phyloP scores from a whole-genome alignment of 2,329 filamentous ascomycete species.

The Colletotrichum zoysiae region DNA sequence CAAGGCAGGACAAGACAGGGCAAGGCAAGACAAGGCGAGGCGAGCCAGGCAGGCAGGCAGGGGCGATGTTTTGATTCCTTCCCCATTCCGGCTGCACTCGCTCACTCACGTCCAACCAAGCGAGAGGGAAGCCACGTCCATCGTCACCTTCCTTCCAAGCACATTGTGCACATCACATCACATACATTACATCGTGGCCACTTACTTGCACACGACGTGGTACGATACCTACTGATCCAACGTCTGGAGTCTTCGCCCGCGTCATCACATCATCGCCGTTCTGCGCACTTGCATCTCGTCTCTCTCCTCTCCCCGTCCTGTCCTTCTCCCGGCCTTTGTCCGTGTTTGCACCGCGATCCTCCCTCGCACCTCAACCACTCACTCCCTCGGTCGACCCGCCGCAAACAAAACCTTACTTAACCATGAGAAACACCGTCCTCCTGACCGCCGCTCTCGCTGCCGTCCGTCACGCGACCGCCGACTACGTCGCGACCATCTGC shows the following conservation, averaged over 20 bases:
- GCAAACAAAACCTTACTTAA: neutral
- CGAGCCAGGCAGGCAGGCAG: constrained; percentile 15
- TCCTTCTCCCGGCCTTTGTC: neutral
- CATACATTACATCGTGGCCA: too few relatives aligned
- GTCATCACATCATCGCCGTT: too few relatives aligned
- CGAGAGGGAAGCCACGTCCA: neutral
- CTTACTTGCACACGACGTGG: too few relatives aligned
- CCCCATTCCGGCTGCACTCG: neutral
- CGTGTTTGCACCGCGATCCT: neutral
- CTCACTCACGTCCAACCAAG: neutral
- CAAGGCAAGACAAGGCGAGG: neutral
- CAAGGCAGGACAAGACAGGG: neutral
- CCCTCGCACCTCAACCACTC: neutral
- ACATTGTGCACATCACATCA: neutral
- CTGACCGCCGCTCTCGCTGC: constrained; percentile 36
- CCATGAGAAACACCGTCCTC: constrained; percentile 39
- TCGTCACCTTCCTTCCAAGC: neutral
- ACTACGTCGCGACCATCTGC: constrained; percentile 48
- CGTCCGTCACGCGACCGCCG: constrained; percentile 34
- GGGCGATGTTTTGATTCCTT: neutral
- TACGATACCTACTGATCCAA: too few relatives aligned
- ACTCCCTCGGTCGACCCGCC: neutral
- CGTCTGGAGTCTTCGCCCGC: too few relatives aligned
- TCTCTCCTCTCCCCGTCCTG: too few relatives aligned
- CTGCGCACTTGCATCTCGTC: neutral